Evolutionary conservation across 306 rosid species (phyloP).

Genomic region (Dalbergia oliveri): DNA sequence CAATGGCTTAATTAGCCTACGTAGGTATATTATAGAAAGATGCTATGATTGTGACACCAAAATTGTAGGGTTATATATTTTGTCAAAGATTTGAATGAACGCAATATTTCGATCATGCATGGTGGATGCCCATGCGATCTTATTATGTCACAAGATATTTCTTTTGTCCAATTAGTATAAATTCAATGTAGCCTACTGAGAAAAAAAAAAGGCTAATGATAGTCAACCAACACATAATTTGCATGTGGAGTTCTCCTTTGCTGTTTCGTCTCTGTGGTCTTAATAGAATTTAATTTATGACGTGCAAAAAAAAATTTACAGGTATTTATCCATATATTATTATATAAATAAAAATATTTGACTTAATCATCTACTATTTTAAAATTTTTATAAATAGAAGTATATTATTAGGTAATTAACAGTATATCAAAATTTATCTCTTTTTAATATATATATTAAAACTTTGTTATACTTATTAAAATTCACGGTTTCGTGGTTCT

Average conservation of each 20-base stretch:
- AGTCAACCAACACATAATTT: neutral
- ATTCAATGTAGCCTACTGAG: neutral
- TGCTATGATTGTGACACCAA: constrained; percentile 50
- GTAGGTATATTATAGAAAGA: neutral
- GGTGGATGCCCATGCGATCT: constrained; percentile 39
- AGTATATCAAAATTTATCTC: too few relatives aligned
- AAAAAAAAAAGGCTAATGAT: neutral
- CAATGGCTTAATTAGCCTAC: neutral
- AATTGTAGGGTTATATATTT: constrained; percentile 28
- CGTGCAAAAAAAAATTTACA: neutral
- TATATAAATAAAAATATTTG: too few relatives aligned
- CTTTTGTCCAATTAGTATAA: neutral
- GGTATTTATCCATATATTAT: neutral
- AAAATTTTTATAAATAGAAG: too few relatives aligned
- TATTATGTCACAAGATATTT: constrained; percentile 26
- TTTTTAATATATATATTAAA: too few relatives aligned
- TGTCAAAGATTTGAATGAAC: constrained; percentile 45
- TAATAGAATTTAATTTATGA: neutral
- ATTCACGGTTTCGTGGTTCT: too few relatives aligned
- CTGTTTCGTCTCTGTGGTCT: neutral
- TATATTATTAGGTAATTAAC: too few relatives aligned
- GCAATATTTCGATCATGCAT: constrained; percentile 38
- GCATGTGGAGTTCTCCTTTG: neutral
- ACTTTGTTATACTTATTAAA: too few relatives aligned
- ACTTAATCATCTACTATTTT: too few relatives aligned